These are phyloP conservation scores for Talaromyces sp. DNA, from an alignment of 2,329 filamentous ascomycete genomes.

Conservation along the genomic window DNA sequence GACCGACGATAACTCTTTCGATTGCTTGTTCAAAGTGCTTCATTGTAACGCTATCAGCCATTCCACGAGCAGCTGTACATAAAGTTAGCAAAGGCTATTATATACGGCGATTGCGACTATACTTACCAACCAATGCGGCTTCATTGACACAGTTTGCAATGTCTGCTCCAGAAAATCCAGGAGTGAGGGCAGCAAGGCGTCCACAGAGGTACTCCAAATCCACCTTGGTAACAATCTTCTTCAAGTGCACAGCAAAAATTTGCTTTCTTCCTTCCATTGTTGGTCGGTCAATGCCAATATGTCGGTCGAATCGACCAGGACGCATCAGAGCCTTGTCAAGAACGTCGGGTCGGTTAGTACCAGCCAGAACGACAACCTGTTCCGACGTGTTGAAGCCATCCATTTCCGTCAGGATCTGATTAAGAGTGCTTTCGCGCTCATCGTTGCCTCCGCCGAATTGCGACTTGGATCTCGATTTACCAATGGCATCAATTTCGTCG, in stretches of 20 bases:
- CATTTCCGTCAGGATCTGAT: constrained; percentile 99
- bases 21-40: constrained; percentile 95
- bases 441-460: constrained; percentile 89
- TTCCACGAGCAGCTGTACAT: constrained; percentile 68
- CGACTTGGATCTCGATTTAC: constrained; percentile 77
- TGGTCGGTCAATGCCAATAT: constrained; percentile 89
- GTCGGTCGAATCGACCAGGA: constrained; percentile 92
- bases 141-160: constrained; percentile 99
- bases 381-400: constrained; percentile 97
- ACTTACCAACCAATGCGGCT: constrained; percentile 86
- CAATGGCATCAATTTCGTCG: constrained; percentile 97
- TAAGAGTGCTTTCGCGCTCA: constrained; percentile 92
- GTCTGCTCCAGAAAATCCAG: constrained; percentile 94
- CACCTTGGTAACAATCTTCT: constrained; percentile 90
- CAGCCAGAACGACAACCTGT: constrained; percentile 92
- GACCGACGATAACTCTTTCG: constrained; percentile 89
- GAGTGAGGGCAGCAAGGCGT: constrained; percentile 83
- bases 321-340: constrained; percentile 95
- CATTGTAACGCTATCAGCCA: constrained; percentile 77
- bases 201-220: constrained; percentile 84
- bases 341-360: constrained; percentile 92
- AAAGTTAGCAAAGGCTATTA: constrained; percentile 32
- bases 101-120: not conserved
- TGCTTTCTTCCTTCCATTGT: constrained; percentile 96
- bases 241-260: constrained; percentile 90